Evolutionary conservation across 2,329 filamentous ascomycete genomes (phyloP).

Genomic region (Neonectria faginata): DNA sequence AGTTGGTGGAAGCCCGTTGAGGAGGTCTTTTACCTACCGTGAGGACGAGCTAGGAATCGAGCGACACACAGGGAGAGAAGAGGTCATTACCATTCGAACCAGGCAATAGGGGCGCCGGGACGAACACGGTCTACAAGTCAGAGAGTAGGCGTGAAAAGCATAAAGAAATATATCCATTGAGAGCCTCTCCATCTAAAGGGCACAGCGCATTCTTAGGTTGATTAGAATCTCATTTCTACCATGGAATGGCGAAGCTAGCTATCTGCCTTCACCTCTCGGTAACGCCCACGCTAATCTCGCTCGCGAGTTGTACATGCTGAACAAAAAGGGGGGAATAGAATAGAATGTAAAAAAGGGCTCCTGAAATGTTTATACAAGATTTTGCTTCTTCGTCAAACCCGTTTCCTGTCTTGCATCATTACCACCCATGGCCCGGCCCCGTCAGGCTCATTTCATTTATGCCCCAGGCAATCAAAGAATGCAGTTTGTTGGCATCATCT

Average conservation of each 20-base stretch:
- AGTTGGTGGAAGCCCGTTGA: constrained; percentile 77
- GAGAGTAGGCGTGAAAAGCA: too few relatives aligned
- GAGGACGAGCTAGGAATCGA: constrained; percentile 29
- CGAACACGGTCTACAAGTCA: not conserved
- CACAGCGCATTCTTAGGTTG: not conserved
- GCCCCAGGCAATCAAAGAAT: constrained; percentile 26
- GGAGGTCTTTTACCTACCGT: constrained; percentile 75
- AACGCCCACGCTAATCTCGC: constrained; percentile 49
- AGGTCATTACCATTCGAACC: not conserved
- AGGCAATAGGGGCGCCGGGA: not conserved
- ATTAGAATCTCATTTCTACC: constrained; percentile 28
- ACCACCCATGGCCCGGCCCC: constrained; percentile 36
- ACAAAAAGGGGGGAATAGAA: constrained; percentile 38
- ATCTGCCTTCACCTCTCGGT: constrained; percentile 36
- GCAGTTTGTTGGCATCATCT: constrained; percentile 29
- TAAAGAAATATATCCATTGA: too few relatives aligned
- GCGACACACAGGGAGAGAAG: not conserved
- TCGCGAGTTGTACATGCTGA: constrained; percentile 46
- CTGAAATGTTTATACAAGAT: constrained; percentile 44
- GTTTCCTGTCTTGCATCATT: constrained; percentile 37
- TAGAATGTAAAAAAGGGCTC: constrained; percentile 34
- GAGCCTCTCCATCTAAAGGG: not conserved
- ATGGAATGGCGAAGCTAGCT: constrained; percentile 34
- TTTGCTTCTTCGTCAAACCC: constrained; percentile 33
- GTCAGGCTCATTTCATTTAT: constrained; percentile 22